phyloP scores from a whole-genome alignment of 345 rosid species.

The Ceriops tagal region DNA sequence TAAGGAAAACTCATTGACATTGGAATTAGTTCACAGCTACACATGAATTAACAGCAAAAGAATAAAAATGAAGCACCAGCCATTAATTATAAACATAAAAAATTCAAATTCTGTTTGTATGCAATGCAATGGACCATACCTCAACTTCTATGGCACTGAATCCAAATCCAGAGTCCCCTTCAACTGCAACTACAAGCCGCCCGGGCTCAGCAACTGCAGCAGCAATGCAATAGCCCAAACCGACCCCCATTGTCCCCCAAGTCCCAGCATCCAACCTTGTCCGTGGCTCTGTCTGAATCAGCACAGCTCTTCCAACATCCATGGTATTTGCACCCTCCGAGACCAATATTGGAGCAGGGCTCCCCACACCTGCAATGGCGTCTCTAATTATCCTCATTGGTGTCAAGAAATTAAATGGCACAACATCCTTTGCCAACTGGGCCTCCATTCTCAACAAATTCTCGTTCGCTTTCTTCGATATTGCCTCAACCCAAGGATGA shows the following conservation, averaged over 20 bases:
- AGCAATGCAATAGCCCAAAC: constrained; percentile 96
- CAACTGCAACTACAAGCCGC: constrained; percentile 86
- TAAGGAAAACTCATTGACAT: neutral
- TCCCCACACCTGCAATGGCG: constrained; percentile 57
- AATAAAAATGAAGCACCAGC: neutral
- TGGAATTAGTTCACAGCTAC: neutral
- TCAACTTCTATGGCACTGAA: constrained; percentile 99
- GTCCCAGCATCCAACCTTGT: constrained; percentile 99
- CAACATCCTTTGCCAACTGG: constrained; percentile 84
- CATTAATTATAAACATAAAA: neutral
- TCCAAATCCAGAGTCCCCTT: constrained; percentile 98
- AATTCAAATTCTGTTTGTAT: neutral
- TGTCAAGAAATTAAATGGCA: constrained; percentile 85
- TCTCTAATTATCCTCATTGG: constrained; percentile 97
- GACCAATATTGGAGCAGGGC: constrained; percentile 83
- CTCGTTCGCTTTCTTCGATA: constrained; percentile 63
- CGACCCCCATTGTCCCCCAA: constrained; percentile 99
- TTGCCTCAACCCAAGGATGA: constrained; percentile 80
- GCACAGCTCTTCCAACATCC: constrained; percentile 93
- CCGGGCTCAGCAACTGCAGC: constrained; percentile 93
- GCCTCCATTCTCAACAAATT: constrained; percentile 73
- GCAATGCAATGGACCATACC: constrained; percentile 37
- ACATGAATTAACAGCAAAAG: neutral
- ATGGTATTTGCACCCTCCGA: constrained; percentile 97
- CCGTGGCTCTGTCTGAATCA: constrained; percentile 96